Percentiles rank a stretch among this genome's conserved stretches.
phyloP scores from a whole-genome alignment of 2,329 filamentous ascomycete species.

The Cyclaneusma minus region DNA sequence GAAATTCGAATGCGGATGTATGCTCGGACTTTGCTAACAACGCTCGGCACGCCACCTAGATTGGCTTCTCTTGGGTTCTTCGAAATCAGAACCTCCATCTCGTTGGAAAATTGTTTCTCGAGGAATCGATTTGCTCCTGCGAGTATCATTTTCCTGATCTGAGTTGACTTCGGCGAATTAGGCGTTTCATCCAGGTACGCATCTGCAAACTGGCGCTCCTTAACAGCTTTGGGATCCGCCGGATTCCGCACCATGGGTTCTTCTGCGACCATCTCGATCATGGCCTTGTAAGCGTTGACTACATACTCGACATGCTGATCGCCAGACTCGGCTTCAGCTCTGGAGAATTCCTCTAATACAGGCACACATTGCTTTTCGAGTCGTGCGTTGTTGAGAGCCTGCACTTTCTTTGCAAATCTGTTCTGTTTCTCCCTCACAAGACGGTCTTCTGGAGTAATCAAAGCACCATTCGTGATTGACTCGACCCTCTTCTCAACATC shows the following conservation, averaged over 20 bases:
- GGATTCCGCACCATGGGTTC: slow-evolving; percentile 40
- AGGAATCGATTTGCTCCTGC: slow-evolving; percentile 65
- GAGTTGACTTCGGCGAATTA: slow-evolving; percentile 45
- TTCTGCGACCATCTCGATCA: slow-evolving; percentile 68
- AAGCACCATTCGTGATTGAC: slow-evolving; percentile 25
- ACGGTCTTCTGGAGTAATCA: slow-evolving; percentile 50
- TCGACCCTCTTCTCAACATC: slow-evolving; percentile 48
- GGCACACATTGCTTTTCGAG: slow-evolving; percentile 52
- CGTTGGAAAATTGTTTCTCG: slow-evolving; percentile 64
- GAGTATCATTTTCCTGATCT: slow-evolving; percentile 65
- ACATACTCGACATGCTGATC: slow-evolving; percentile 62
- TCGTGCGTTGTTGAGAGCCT: slow-evolving; percentile 60
- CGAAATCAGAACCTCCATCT: slow-evolving; percentile 62
- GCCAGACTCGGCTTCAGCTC: slow-evolving; percentile 54
- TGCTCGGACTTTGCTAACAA: slow-evolving; percentile 80
- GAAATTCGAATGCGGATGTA: slow-evolving; percentile 71
- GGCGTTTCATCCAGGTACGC: slow-evolving; percentile 64
- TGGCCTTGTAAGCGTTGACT: slow-evolving; percentile 66
- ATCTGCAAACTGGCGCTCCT: slow-evolving; percentile 59
- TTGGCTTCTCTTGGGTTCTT: slow-evolving; percentile 82
- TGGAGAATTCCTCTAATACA: slow-evolving; percentile 59
- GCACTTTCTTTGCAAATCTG: slow-evolving; percentile 65
- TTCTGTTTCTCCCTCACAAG: slow-evolving; percentile 72
- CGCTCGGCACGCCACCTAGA: slow-evolving; percentile 75
- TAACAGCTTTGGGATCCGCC: slow-evolving; percentile 47